phyloP scores from a whole-genome alignment of 2,329 filamentous ascomycete genomes.

The Fusarium camptoceras region DNA sequence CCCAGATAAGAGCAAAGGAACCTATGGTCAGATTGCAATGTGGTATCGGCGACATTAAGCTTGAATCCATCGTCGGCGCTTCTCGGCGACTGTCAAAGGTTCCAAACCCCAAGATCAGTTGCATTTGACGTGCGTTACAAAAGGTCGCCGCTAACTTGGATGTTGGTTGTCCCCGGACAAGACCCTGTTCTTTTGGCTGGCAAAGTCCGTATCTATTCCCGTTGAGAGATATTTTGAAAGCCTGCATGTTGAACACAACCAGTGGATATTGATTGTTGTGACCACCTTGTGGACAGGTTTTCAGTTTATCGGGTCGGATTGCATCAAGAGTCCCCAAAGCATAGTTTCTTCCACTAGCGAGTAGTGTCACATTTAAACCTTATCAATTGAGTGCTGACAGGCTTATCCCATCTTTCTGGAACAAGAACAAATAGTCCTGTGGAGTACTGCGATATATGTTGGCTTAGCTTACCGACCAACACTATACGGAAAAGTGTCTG shows the following conservation, averaged over 20 bases:
- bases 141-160: constrained; percentile 1
- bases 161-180: not conserved
- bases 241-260: not conserved
- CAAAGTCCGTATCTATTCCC: not conserved
- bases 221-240: not conserved
- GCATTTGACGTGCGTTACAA: not conserved
- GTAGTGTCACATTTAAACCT: not conserved
- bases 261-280: not conserved
- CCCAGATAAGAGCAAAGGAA: constrained; percentile 13
- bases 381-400: constrained; percentile 25
- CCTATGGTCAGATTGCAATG: not conserved
- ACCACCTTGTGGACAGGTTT: not conserved
- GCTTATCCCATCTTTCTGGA: constrained; percentile 1
- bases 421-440: not conserved
- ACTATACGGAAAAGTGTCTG: not conserved
- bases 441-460: not conserved
- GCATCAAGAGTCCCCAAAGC: not conserved
- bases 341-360: not conserved
- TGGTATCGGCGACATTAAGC: constrained; percentile 14
- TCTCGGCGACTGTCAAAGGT: not conserved
- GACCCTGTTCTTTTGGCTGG: not conserved
- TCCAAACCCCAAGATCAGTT: not conserved
- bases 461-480: not conserved
- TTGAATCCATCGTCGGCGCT: constrained; percentile 9
- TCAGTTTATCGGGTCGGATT: too few species aligned